Evolutionary conservation across 2,329 filamentous ascomycete genomes (phyloP).

Genomic region (Trichoderma lentiforme): DNA sequence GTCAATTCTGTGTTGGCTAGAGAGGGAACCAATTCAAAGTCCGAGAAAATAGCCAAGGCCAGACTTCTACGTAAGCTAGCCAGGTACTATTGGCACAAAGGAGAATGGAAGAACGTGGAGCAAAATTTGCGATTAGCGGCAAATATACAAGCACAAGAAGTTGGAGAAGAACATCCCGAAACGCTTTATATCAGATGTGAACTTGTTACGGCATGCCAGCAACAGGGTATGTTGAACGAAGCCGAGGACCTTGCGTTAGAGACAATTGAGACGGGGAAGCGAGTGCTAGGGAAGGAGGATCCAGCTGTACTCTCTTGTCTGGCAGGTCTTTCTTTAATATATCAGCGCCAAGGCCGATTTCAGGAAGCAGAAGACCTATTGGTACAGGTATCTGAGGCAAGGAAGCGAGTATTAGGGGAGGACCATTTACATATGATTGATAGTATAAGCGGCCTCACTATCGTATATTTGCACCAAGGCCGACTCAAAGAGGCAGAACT

Average conservation of each 20-base stretch:
- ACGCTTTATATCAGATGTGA: background rate
- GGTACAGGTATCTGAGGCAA: background rate
- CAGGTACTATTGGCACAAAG: fast-evolving
- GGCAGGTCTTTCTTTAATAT: background rate
- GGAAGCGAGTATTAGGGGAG: background rate
- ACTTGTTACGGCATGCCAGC: background rate
- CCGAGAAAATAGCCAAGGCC: background rate
- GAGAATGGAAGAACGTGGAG: background rate
- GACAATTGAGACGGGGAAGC: background rate
- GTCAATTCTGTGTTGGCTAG: background rate
- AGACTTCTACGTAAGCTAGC: background rate
- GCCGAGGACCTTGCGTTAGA: background rate
- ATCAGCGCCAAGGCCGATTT: too few relatives aligned
- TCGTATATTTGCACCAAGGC: too few relatives aligned
- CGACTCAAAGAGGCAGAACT: too few relatives aligned
- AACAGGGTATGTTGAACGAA: background rate
- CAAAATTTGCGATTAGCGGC: background rate
- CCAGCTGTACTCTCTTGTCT: background rate
- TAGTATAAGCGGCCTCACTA: too few relatives aligned
- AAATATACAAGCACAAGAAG: background rate
- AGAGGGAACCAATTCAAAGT: background rate
- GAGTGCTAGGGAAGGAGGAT: background rate
- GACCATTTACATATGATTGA: too few relatives aligned
- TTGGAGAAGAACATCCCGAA: background rate
- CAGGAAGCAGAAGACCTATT: background rate